phyloP scores from a whole-genome alignment of 2,329 filamentous ascomycete species.

The Bipolaris cookei region DNA sequence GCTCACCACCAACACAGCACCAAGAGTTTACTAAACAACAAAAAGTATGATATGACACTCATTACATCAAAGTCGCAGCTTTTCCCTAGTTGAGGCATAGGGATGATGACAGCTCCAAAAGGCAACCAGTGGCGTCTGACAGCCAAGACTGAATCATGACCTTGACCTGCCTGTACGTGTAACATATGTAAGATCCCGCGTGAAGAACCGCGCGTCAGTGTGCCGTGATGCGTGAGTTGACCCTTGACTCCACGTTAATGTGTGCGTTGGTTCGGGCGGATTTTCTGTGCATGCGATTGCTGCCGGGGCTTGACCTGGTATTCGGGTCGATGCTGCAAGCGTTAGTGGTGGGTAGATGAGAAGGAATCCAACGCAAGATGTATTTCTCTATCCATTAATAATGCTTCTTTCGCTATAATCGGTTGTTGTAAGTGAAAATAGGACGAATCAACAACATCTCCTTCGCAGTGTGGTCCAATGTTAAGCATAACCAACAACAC shows the following conservation, averaged over 20 bases:
- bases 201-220: background rate
- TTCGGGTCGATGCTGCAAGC: background rate
- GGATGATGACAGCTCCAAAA: background rate
- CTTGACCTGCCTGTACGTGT: background rate
- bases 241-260: background rate
- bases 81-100: background rate
- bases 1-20: background rate
- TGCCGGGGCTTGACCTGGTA: background rate
- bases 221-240: background rate
- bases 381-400: background rate
- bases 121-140: constrained; percentile 1
- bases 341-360: background rate
- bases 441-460: background rate
- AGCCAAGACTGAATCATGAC: background rate
- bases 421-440: background rate
- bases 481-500: background rate
- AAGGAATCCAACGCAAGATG: too few relatives aligned
- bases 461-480: too few relatives aligned
- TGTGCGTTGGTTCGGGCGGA: background rate
- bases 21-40: background rate
- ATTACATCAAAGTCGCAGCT: background rate
- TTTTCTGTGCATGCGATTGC: background rate
- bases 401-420: too few relatives aligned
- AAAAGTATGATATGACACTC: background rate
- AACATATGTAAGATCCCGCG: background rate